Percentiles rank a stretch among this genome's conserved stretches.
phyloP scores from a whole-genome alignment of 441 rosid species.

The Populus tomentosa region DNA sequence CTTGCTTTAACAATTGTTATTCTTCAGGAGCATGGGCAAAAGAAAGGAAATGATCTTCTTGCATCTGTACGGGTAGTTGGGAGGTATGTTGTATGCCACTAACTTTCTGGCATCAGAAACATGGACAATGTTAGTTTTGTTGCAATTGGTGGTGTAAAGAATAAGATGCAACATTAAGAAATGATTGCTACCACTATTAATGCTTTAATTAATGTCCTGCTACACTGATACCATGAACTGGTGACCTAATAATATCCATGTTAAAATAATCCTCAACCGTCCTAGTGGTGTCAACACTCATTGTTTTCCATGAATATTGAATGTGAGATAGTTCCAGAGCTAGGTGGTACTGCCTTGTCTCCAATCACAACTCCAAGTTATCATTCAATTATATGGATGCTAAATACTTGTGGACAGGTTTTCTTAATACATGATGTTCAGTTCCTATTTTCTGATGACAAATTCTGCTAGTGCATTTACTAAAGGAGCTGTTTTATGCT shows the following conservation, averaged over 20 bases:
- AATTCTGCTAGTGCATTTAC: neutral
- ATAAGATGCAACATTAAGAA: neutral
- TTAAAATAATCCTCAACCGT: neutral
- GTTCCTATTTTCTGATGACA: neutral
- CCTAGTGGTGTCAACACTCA: neutral
- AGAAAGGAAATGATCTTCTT: slow-evolving; percentile 88
- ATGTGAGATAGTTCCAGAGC: neutral
- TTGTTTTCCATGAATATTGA: neutral
- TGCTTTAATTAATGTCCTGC: neutral
- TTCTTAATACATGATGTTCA: neutral
- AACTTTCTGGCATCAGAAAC: neutral
- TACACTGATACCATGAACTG: neutral
- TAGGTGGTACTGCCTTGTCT: neutral
- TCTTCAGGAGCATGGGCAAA: slow-evolving; percentile 76
- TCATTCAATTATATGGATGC: neutral
- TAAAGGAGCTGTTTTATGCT: neutral
- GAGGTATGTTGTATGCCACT: slow-evolving; percentile 45
- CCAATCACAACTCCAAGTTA: neutral
- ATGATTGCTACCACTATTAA: neutral
- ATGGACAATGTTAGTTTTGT: neutral
- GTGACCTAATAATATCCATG: neutral
- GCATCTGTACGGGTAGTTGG: slow-evolving; percentile 89
- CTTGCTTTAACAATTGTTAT: slow-evolving; percentile 17
- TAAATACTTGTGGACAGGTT: neutral
- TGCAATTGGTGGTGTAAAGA: neutral